Conservation (phyloP, 108 stramenopile species). For the Skeletonema tropicum region DNA sequence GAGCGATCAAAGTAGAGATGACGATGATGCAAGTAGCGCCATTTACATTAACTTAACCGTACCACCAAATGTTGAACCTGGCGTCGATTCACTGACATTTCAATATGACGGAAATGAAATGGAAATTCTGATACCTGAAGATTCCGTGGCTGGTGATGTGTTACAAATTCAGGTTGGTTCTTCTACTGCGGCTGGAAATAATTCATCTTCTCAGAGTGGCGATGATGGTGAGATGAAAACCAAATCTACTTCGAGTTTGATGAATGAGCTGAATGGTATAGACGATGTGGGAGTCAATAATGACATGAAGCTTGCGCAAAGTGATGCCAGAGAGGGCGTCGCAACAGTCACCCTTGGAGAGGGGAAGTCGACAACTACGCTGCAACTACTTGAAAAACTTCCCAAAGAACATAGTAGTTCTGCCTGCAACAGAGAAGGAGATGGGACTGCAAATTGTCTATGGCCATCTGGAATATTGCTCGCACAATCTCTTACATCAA, state of each 20-base stretch:
- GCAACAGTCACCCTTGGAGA: constrained; percentile 36
- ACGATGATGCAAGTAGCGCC: not conserved
- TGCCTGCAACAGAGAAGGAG: constrained; percentile 15
- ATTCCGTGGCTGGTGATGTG: constrained; percentile 62
- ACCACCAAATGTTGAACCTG: constrained; percentile 63
- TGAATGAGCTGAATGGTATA: constrained; percentile 29
- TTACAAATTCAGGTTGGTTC: constrained; percentile 63
- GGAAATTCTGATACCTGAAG: constrained; percentile 60
- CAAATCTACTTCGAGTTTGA: constrained; percentile 7
- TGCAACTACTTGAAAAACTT: constrained; percentile 28
- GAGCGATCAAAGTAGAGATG: not conserved
- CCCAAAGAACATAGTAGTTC: not conserved
- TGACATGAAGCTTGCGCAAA: constrained; percentile 5
- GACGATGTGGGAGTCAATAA: not conserved
- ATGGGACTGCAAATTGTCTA: constrained; percentile 51
- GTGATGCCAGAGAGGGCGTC: not conserved
- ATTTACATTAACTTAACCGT: constrained; percentile 54
- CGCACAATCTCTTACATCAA: constrained; percentile 38
- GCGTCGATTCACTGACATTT: constrained; percentile 68
- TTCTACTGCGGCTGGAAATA: not conserved
- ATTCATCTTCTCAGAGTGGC: not conserved
- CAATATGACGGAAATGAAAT: constrained; percentile 51
- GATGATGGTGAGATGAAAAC: constrained; percentile 7
- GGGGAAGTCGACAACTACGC: constrained; percentile 23
- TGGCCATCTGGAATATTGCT: constrained; percentile 55